Base-by-base conservation (phyloP, 306 rosid species). In the Boehmeria nivea region DNA sequence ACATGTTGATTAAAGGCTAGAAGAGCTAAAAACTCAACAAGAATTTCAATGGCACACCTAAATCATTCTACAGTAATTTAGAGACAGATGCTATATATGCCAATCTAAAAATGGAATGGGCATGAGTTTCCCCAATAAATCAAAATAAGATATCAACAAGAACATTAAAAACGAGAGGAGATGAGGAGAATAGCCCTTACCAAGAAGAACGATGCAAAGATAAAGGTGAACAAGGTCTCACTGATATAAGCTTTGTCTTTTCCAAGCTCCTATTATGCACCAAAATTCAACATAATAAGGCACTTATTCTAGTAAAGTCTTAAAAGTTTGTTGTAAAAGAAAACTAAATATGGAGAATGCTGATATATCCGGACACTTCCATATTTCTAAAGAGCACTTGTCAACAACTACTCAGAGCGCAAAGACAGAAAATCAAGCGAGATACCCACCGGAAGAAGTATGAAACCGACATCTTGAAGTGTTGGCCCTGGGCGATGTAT, bases 401-500 rank as follows among this genome's bases (percentile, higher is more conserved):
- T 15, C 2, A 8, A 39, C 6, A 38, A 39, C 20, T 22, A 37
- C 26, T 54, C 31, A 28, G 18, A 28, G n/a, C 8, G 13, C n/a
- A 27, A 2, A 18, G 0, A 40, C 17, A 59, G 33, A 21, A 42
- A 26, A 48, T 52, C 17, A 12, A 57, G 67, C 16, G 25, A n/a
- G 34, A 24, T 57, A 72, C 91, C 1, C 40, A 90, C 98, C 65
- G 94, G 95, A 67, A 90, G 95, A 75, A 93, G 71, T 11, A 64
- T 45, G 78, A 85, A 93, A 25, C 99, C 99, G 65, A 75, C 73
- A 64, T 93, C 99, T 81, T 93, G 99, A 55, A 93, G 89, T 2
- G 76, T 65, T 49, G 96, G 94, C 52, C 96, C 99, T 4, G 99
- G 95, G 60, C 77, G 80, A 74, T 93, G 99, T 28, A 93, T 72